These are phyloP conservation scores for Penicillium sp. DNA, from an alignment of 2,329 filamentous ascomycete species.

Conservation along the genomic window DNA sequence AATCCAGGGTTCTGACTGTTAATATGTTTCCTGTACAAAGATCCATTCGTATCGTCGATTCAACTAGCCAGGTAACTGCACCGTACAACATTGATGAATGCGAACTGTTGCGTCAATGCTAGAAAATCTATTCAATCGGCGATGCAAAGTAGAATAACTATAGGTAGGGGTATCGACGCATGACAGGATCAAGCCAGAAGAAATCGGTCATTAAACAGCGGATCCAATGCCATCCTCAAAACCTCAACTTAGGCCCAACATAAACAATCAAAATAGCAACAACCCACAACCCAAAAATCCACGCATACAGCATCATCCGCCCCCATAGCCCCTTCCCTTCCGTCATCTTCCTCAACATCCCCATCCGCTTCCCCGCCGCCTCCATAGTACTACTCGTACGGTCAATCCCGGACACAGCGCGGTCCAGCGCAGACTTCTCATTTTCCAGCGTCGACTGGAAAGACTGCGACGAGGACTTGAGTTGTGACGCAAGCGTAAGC, in stretches of 20 bases:
- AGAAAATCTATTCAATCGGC: background rate
- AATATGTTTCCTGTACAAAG: conserved; percentile 2
- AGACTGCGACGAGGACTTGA: conserved; percentile 69
- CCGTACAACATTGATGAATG: too few species aligned
- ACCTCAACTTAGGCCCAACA: conserved; percentile 80
- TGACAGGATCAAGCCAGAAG: background rate
- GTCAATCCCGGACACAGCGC: conserved; percentile 71
- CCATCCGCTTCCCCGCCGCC: conserved; percentile 72
- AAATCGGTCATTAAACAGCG: background rate
- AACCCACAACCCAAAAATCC: conserved; percentile 80
- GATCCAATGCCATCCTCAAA: conserved; percentile 48
- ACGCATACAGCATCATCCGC: conserved; percentile 74
- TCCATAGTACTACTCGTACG: conserved; percentile 73
- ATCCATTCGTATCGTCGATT: background rate
- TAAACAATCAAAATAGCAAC: conserved; percentile 75
- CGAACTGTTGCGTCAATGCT: too few species aligned
- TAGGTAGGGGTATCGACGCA: conserved; percentile 2
- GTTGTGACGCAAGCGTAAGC: conserved; percentile 70
- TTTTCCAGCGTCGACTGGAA: conserved; percentile 72
- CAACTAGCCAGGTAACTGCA: background rate
- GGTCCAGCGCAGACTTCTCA: conserved; percentile 66
- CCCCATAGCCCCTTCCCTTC: conserved; percentile 88
- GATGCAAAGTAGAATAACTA: background rate
- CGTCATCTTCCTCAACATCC: conserved; percentile 69
- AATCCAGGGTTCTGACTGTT: conserved; percentile 24